These are phyloP conservation scores for Linnemannia zychae DNA, from an alignment of 192 early-diverging fungal genomes.

Conservation along the genomic window DNA sequence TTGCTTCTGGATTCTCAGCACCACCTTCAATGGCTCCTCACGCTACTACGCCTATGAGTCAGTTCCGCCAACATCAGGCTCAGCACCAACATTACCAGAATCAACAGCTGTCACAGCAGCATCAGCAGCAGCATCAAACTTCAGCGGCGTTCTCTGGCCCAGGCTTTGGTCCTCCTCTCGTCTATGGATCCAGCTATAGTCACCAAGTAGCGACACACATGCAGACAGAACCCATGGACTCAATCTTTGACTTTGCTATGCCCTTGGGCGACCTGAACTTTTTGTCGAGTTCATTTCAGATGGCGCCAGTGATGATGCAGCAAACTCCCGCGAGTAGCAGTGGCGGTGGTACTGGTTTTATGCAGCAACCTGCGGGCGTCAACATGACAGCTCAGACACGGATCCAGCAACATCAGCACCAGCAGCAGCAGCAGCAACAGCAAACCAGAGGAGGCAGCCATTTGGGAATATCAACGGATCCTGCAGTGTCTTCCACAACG, in stretches of 20 bases:
- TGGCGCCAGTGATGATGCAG: slow-evolving; percentile 39
- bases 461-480: slow-evolving; percentile 23
- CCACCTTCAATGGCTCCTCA: background rate
- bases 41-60: background rate
- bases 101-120: slow-evolving; percentile 29
- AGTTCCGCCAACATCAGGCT: slow-evolving; percentile 17
- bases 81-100: slow-evolving; percentile 36
- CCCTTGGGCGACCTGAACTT: slow-evolving; percentile 47
- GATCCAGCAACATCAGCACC: background rate
- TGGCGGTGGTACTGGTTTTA: background rate
- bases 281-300: slow-evolving; percentile 49
- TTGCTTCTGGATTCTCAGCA: background rate
- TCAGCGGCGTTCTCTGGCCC: slow-evolving; percentile 9
- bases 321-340: background rate
- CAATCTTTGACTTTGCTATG: slow-evolving; percentile 55
- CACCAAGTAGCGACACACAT: background rate
- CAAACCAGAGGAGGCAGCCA: background rate
- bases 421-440: slow-evolving; percentile 20
- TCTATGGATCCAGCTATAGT: slow-evolving; percentile 31
- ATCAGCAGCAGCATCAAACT: slow-evolving; percentile 15
- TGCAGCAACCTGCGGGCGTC: background rate
- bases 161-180: slow-evolving; percentile 30
- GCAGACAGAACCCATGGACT: slow-evolving; percentile 26
- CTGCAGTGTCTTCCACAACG: background rate
- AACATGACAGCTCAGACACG: background rate